phyloP scores from a whole-genome alignment of 208 protist genomes.

The Leptomonas pyrrhocoris region DNA sequence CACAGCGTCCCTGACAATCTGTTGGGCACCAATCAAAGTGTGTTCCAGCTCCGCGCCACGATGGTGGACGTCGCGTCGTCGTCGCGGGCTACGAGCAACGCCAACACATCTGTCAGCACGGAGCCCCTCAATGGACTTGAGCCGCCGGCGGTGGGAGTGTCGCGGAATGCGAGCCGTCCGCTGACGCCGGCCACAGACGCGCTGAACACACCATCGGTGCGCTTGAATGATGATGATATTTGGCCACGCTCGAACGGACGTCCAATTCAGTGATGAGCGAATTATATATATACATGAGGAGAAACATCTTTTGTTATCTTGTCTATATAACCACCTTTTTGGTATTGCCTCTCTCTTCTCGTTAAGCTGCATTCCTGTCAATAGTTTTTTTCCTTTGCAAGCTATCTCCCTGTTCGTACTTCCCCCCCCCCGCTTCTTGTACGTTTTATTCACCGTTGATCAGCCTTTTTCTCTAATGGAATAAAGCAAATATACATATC shows the following conservation, averaged over 20 bases:
- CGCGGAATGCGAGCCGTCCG: slow-evolving; percentile 19
- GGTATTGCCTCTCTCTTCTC: not conserved
- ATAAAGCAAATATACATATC: not conserved
- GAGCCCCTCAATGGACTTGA: slow-evolving; percentile 25
- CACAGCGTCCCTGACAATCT: not conserved
- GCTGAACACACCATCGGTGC: slow-evolving; percentile 29
- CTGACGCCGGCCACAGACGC: slow-evolving; percentile 28
- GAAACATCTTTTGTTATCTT: slow-evolving; percentile 1
- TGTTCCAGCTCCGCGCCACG: slow-evolving; percentile 9
- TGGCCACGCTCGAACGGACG: slow-evolving; percentile 18
- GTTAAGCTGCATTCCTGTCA: too few relatives aligned
- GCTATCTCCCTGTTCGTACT: not conserved
- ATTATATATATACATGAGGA: not conserved
- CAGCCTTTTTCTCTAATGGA: not conserved
- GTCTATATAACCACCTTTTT: not conserved
- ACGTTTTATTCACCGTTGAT: not conserved
- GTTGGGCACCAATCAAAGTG: slow-evolving; percentile 8
- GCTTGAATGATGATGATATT: slow-evolving; percentile 28
- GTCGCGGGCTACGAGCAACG: slow-evolving; percentile 20
- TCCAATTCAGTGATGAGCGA: slow-evolving; percentile 18
- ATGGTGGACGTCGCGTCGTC: slow-evolving; percentile 14
- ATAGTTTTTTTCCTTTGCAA: not conserved
- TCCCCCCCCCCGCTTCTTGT: not conserved
- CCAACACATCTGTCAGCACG: slow-evolving; percentile 24
- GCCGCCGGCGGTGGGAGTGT: not conserved